Base-by-base conservation (phyloP, 139 green algal genomes). In the Yamagishiella unicocca region DNA sequence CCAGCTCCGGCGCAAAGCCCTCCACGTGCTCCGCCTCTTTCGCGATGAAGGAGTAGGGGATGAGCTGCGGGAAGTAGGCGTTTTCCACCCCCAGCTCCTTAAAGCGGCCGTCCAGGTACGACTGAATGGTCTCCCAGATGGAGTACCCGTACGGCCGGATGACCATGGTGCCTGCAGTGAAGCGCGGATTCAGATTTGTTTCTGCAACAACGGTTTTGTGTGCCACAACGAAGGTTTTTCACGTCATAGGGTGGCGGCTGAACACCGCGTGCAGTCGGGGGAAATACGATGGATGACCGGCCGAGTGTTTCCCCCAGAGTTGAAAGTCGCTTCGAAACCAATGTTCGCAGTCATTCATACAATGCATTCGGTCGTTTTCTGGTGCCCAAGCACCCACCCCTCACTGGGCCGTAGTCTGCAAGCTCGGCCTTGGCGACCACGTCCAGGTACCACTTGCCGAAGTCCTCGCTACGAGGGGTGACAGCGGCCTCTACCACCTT, bases 11-110 rank as follows among this genome's bases (percentile, higher is more conserved):
- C 0, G 96, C 95, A 95, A 99, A 99, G 37, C 98, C 98, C 88
- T 99, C 98, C 78, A 99, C 97, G 85, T 99, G 98, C 79, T 95
- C 91, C n/a, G 97, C 96, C 93, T 99, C 98, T 90, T 99, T 99
- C n/a, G 95, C 90, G 68, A 99, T 97, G 95, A 99, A 99, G 35
- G 94, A 98, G 74, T 96, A 94, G 5, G 98, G 98, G 72, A 99
- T 99, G 84, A 99, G 96, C 93, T 98, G 95, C 14, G 97, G 97
- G 90, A 99, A 99, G 92, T 99, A 99, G 40, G 94, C 96, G 84
- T 99, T 99, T 71, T 97, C 64, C 66, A 97, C 91, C 2, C 97
- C 97, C 1, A 87, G 94, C 79, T 96, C 94, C 90, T 98, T 98
- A 89, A 99, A 98, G 76, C 79, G 89, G n/a, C 21, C 71, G 87